phyloP scores from a whole-genome alignment of 768 basidiomycete genomes.

The Termitomyces sp. region DNA sequence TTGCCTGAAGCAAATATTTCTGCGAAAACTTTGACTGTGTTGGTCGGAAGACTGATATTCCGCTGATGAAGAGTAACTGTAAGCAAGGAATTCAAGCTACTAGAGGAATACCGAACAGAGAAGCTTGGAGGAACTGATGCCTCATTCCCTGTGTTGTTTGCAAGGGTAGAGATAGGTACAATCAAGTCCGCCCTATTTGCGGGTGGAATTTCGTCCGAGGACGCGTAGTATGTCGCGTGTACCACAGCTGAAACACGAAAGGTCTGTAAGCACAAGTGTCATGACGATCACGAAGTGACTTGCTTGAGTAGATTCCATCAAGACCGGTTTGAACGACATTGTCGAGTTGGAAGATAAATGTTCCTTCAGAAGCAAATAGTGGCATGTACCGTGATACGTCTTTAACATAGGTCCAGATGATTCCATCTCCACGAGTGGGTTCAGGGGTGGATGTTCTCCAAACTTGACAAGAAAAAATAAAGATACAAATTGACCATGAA shows the following conservation, averaged over 20 bases:
- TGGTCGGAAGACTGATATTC: constrained; percentile 65
- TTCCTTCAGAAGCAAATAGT: constrained; percentile 62
- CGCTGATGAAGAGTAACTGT: constrained; percentile 31
- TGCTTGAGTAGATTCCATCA: constrained; percentile 69
- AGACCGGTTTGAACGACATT: constrained; percentile 55
- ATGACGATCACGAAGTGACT: constrained; percentile 9
- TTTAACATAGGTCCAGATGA: constrained; percentile 76
- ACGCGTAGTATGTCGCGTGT: constrained; percentile 66
- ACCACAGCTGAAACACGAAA: constrained; percentile 45
- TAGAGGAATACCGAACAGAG: constrained; percentile 36
- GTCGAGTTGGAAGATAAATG: constrained; percentile 70
- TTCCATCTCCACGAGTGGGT: constrained; percentile 59
- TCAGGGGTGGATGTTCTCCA: constrained; percentile 83
- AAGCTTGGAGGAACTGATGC: constrained; percentile 73
- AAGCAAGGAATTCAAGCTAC: neutral
- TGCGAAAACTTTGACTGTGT: constrained; percentile 61
- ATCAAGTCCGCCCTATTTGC: constrained; percentile 59
- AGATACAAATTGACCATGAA: neutral
- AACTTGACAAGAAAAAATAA: constrained; percentile 25
- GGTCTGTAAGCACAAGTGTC: neutral
- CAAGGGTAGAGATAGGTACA: constrained; percentile 63
- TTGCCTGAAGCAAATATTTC: constrained; percentile 67
- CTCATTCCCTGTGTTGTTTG: constrained; percentile 61
- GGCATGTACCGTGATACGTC: constrained; percentile 72
- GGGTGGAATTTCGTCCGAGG: constrained; percentile 50